A percentile compares a stretch with the other conserved stretches of the same genome.
These are phyloP conservation scores for Passiflora organensis DNA, from an alignment of 345 rosid species.

Conservation along the genomic window DNA sequence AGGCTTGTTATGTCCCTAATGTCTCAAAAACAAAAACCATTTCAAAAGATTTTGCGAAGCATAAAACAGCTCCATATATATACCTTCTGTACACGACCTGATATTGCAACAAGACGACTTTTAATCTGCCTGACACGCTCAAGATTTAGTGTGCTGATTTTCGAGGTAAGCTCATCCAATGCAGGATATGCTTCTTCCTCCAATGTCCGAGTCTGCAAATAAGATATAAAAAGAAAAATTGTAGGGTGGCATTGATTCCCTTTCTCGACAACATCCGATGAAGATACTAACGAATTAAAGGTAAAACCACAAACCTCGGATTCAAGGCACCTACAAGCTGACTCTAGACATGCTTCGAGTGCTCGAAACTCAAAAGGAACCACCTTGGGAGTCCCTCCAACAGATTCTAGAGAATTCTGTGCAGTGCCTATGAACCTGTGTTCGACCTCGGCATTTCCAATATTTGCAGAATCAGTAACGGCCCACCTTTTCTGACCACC, in stretches of 20 bases:
- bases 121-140: constrained; percentile 73
- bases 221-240: background rate
- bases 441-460: background rate
- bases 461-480: background rate
- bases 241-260: background rate
- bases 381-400: constrained; percentile 24
- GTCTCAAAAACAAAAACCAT: too few species aligned
- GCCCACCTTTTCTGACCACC: background rate
- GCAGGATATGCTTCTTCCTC: constrained; percentile 83
- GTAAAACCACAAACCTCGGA: constrained; percentile 42
- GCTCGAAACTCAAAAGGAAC: constrained; percentile 70
- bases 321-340: constrained; percentile 66
- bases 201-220: constrained; percentile 44
- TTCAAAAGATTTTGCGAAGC: too few species aligned
- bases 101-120: constrained; percentile 64
- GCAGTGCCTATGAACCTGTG: too few species aligned
- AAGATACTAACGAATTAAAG: background rate
- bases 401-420: background rate
- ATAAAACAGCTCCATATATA: background rate
- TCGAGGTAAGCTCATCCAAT: constrained; percentile 72
- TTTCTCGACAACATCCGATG: background rate
- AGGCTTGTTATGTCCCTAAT: too few species aligned
- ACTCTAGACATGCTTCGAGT: constrained; percentile 73
- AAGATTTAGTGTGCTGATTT: constrained; percentile 68
- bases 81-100: constrained; percentile 80